A percentile compares a stretch with the other conserved stretches of the same genome.
Conservation (phyloP, 2,329 filamentous ascomycete genomes). For the Scortechinia acanthostroma region DNA sequence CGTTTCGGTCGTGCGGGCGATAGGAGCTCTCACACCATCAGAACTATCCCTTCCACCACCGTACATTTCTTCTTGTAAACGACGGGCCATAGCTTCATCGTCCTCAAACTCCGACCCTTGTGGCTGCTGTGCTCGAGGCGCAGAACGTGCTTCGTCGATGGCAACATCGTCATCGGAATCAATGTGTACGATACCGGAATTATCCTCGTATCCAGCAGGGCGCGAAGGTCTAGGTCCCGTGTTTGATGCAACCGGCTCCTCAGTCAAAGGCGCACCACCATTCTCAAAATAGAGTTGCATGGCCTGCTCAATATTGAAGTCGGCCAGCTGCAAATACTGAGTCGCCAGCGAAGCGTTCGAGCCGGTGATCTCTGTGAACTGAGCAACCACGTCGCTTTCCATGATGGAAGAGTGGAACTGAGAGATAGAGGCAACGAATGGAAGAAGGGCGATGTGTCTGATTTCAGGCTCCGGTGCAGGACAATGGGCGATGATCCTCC, state of each 20-base stretch:
- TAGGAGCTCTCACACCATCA: constrained; percentile 71
- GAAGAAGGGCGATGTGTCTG: too few species aligned
- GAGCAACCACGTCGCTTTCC: constrained; percentile 70
- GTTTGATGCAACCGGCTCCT: constrained; percentile 8
- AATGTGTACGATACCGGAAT: constrained; percentile 62
- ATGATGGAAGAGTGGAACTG: too few species aligned
- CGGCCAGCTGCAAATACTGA: constrained; percentile 79
- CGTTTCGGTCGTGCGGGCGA: constrained; percentile 84
- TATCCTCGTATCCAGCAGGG: constrained; percentile 35
- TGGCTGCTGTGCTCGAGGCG: constrained; percentile 22
- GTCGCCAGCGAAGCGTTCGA: constrained; percentile 67
- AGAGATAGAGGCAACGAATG: too few species aligned
- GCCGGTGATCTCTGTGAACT: constrained; percentile 77
- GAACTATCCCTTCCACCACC: constrained; percentile 13
- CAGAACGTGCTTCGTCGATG: constrained; percentile 25
- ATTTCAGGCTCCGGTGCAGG: too few species aligned
- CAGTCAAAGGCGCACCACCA: constrained; percentile 9
- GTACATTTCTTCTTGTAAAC: constrained; percentile 88
- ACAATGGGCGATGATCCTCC: too few species aligned
- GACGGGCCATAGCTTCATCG: constrained; percentile 86
- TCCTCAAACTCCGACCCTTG: constrained; percentile 61
- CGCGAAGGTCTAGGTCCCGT: background rate
- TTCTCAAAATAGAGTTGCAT: constrained; percentile 87
- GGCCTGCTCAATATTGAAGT: constrained; percentile 76
- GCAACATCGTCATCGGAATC: constrained; percentile 68